Base-by-base conservation (phyloP, 1,284 basidiomycete genomes). In the Coriolopsis trogii region DNA sequence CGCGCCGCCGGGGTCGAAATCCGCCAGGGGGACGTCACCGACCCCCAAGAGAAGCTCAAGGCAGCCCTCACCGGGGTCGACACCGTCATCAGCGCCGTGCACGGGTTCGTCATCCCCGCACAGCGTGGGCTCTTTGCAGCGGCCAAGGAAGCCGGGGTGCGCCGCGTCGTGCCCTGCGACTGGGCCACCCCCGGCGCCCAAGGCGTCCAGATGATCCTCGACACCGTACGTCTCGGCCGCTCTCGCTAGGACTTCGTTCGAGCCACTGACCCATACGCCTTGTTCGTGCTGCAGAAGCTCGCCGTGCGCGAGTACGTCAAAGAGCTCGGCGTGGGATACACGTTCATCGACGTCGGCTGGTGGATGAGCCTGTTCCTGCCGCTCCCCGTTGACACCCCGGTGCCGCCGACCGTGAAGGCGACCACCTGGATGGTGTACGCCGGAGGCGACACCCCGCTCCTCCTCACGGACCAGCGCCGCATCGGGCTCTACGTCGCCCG, bases 301-400 rank as follows among this genome's bases (percentile, higher is more conserved):
- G 53, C 36, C 2, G 55, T 65, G n/a, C 54, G 53, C 1, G 44
- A 59, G 6, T 58, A 38, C 46, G 16, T 64, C 37, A 18, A 55
- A 28, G 43, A 39, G 0, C 54, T 62, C 28, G 55, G 56, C 20
- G 24, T 62, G 9, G 29, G 38, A 6, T 61, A 63, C 47, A 65
- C 63, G 18, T 59, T 63, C 49, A 53, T 65, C 45, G 62, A 63
- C 50, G 51, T 62, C 47, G 62, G 63, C 16, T 63, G 56, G 55
- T 63, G 60, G 62, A 60, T 59, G 58, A 58, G 63, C 46, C 23
- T 56, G 13, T n/a, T 36, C 16, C 42, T 65, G 6, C 58, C 63
- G 15, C 37, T 37, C 16, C 28, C 42, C 10, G 21, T 41, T 3
- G 42, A 28, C 7, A 47, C 26, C 25, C 8, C 21, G 3, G 4